Conservation (phyloP, 306 rosid genomes). For the Canavalia gladiata region DNA sequence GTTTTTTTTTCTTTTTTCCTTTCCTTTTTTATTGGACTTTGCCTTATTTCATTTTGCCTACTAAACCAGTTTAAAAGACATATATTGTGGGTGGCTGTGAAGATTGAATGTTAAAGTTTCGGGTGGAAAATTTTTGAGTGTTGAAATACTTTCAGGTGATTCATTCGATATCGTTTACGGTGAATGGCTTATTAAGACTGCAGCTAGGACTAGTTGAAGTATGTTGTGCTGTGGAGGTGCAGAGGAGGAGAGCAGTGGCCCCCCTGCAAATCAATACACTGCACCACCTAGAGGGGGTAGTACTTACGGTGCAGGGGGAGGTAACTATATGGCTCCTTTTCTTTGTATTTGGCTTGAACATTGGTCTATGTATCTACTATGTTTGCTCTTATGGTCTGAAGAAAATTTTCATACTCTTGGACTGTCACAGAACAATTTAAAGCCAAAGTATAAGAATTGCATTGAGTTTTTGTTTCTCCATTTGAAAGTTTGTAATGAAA, state of each 20-base stretch:
- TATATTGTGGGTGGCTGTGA: not conserved
- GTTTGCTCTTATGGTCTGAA: too few relatives aligned
- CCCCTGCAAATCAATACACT: slow-evolving; percentile 70
- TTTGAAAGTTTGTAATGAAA: not conserved
- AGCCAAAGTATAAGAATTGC: slow-evolving; percentile 10
- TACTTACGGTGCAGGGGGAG: slow-evolving; percentile 70
- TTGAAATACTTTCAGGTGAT: slow-evolving; percentile 47
- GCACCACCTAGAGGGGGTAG: slow-evolving; percentile 78
- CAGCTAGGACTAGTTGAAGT: slow-evolving; percentile 54
- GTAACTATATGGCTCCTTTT: slow-evolving; percentile 27
- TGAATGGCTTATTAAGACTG: slow-evolving; percentile 61
- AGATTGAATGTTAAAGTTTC: slow-evolving; percentile 9
- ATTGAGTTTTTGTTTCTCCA: not conserved
- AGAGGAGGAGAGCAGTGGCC: slow-evolving; percentile 78
- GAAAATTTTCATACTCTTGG: not conserved
- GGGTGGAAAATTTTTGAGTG: slow-evolving; percentile 11
- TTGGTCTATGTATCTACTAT: too few relatives aligned
- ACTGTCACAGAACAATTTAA: not conserved
- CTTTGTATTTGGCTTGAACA: not conserved
- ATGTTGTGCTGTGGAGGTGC: slow-evolving; percentile 89
- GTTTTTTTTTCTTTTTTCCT: not conserved
- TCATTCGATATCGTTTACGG: slow-evolving; percentile 36
- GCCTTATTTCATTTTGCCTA: not conserved
- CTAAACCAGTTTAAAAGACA: not conserved
- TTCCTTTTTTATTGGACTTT: not conserved